Evolutionary conservation across 2,329 filamentous ascomycete species (phyloP), one percentile per base, ranked within the genome.

Genomic region (Pseudogymnoascus sp.): DNA sequence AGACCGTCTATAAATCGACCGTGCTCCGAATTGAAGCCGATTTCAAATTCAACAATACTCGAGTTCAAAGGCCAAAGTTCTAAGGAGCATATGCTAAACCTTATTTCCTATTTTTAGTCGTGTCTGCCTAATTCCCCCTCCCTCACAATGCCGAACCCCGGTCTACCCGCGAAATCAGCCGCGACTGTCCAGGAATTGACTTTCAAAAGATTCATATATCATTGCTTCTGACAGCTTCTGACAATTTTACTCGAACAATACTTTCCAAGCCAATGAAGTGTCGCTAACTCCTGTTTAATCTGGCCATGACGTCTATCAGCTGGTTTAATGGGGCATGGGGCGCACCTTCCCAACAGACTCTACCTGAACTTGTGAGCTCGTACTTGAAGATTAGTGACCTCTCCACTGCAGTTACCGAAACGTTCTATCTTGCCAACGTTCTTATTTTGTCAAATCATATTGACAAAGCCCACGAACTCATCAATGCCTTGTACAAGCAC

Each of bases 391-490:
- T 61, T 3, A 31, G 43, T 28, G 61, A 63, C 18, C 60, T 61
- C 2, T 40, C 43, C 16, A 12, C 31, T 1, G 64, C 35, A 7
- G 45, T 65, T 37, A 35, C 35, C 5, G 25, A 63, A 23, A 60
- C 37, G 4, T 14, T 64, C 5, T 21, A 55, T n/a, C 61, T 65
- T 16, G 33, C 33, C 4, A 16, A 63, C 11, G 28, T 66, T n/a
- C 61, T 66, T 21, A 37, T 66, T 18, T 37, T 66, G 23, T 66
- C 61, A 14, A 65, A 66, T 5, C 61, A 65, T 33, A 31, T 63
- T 9, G 14, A 23, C 12, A 35, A 18, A 5, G 63, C 63, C 38
- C 28, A 66, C 21, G 33, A 63, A 28, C 41, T 66, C 5, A n/a
- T 66, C 14, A 7, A 6, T 3, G 23, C 63, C 2, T 3, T 64